phyloP scores from a whole-genome alignment of 176 grass and related monocot species.

The Urochloa ruziziensis region DNA sequence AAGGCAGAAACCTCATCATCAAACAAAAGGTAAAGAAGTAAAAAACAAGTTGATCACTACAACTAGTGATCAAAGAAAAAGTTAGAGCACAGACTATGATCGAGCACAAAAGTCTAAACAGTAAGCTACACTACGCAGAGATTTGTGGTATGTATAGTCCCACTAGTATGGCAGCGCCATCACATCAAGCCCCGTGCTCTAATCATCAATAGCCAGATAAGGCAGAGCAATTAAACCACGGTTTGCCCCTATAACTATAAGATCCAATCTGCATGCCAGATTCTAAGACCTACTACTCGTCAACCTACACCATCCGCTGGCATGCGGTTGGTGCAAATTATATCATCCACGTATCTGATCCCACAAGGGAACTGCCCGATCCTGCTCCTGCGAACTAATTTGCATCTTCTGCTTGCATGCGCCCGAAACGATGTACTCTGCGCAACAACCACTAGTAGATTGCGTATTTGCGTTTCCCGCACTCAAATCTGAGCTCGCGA shows the following conservation, averaged over 20 bases:
- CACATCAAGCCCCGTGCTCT: slow-evolving; percentile 21
- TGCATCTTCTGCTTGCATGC: slow-evolving; percentile 38
- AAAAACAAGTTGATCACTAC: slow-evolving; percentile 18
- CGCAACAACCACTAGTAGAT: neutral
- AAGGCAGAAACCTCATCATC: neutral
- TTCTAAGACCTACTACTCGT: neutral
- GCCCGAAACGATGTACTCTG: neutral
- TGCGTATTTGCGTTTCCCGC: neutral
- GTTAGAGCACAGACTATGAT: neutral
- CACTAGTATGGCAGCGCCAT: slow-evolving; percentile 1
- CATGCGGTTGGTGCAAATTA: slow-evolving; percentile 17
- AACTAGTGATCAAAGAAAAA: slow-evolving; percentile 19
- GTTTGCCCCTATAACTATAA: neutral
- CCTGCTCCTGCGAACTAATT: neutral
- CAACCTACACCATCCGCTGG: neutral
- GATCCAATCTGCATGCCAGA: slow-evolving; percentile 1
- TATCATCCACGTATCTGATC: neutral
- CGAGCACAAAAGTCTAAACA: slow-evolving; percentile 8
- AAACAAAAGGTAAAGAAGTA: slow-evolving; percentile 9
- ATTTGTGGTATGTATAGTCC: slow-evolving; percentile 16
- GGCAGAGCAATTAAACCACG: neutral
- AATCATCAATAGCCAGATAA: slow-evolving; percentile 22
- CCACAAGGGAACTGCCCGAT: neutral
- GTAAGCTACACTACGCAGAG: neutral
- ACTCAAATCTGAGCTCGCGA: neutral